Evolutionary conservation across 345 rosid species (phyloP), one percentile per base, ranked within the genome.

Genomic region (Gossypium raimondii): DNA sequence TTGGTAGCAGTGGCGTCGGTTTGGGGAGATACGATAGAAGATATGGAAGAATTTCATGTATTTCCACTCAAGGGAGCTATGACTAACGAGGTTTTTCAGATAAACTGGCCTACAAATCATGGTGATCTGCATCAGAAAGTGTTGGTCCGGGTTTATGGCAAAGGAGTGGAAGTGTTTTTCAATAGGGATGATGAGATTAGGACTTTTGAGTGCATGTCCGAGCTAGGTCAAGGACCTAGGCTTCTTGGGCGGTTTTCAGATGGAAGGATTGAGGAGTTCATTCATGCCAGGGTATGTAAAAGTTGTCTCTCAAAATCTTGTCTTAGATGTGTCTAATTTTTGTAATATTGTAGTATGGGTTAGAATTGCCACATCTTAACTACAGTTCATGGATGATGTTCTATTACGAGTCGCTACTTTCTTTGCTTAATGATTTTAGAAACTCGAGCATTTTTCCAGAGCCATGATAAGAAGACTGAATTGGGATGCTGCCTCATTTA

Each of bases 201-300:
- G 75, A 95, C 91, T 14, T 95, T 95, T 47, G 99, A 95, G 79
- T 89, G 90, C 79, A 85, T 95, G 84, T 93, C 99, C 45, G 87
- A 64, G 80, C 96, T 89, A 50, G 98, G 99, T 56, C 89, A 91
- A 63, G 99, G 99, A 3, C 99, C 99, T 17, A 82, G 86, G 78
- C 92, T 95, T 77, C 98, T 95, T 50, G 93, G 97, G 22, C 86
- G 96, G 6, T 93, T 95, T 68, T 1, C 84, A 0, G 87, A 84
- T 70, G 99, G 99, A 64, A 86, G 99, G 50, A 86, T 95, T 58
- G 98, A 95, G 85, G 97, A 95, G 79, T 95, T 91, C 78, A 90
- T 95, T 52, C 94, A 89, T 76, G 98, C 96, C 9, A 87, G 94
- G 87, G 99, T 93, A 86, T 20, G 72, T 67, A 0, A 63, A 74